Evolutionary conservation across 2,329 filamentous ascomycete genomes (phyloP), one percentile per base, ranked within the genome.

Genomic region (Colletotrichum chlorophyti): DNA sequence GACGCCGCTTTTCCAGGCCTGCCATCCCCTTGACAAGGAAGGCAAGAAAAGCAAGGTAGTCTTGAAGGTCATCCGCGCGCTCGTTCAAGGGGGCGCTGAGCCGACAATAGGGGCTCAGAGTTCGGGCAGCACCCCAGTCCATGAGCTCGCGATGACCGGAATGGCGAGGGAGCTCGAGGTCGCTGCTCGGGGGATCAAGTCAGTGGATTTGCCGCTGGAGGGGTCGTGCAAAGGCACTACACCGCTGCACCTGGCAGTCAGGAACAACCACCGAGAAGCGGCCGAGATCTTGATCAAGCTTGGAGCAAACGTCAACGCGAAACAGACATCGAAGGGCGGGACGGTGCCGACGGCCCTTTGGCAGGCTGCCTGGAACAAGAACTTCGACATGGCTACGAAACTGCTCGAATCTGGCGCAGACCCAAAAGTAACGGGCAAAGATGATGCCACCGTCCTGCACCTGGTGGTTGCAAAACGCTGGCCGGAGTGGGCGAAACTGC

Each of bases 1-100:
- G 26, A 45, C 53, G 9, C 53, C 58, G 8, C 46, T 60, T 7
- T 45, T 51, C 19, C 38, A 27, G 21, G 58, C 58, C 5, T 58
- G 40, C 26, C 29, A 37, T 29, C 50, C 50, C 9, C 10, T 29
- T n/a, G 19, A 53, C 15, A 53, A 47, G n/a, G 19, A 46, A 11
- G 31, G 41, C 8, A 53, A 47, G n/a, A 31, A 24, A 15, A 14
- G 15, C 6, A 37, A 27, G 17, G 40, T 53, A n/a, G 21, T 35
- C 26, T 3, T 32, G 5, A 43, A 42, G 15, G 35, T 53, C 27
- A 40, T 58, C 26, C 35, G 50, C 11, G 21, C 43, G 10, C 40
- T 58, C 21, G 8, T 58, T 1, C 17, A 58, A 8, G 15, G 27
- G 17, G 49, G 49, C 7, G 54, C 54, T 9, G 54, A 58, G 11